Evolutionary conservation across 2,329 filamentous ascomycete genomes (phyloP).

Genomic region (Chaetomium strumarium): DNA sequence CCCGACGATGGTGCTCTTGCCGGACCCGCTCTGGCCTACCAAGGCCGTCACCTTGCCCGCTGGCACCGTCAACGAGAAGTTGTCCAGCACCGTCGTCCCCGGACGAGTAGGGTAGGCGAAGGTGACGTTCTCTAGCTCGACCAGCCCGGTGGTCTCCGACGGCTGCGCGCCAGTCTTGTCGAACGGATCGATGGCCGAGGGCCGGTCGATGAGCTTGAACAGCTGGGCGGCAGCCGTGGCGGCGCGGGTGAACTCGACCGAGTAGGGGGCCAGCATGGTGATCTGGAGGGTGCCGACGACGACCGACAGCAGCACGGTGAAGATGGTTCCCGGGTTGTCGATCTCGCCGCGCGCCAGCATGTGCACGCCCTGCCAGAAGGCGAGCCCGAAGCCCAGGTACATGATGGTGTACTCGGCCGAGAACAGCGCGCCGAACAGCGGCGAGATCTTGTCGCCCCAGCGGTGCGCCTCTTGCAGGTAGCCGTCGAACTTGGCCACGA

Average conservation of each 20-base stretch:
- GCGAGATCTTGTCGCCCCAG: constrained; percentile 39
- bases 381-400: constrained; percentile 42
- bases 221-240: constrained; percentile 42
- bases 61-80: constrained; percentile 34
- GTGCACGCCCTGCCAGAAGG: constrained; percentile 47
- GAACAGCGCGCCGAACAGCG: constrained; percentile 39
- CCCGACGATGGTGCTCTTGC: constrained; percentile 36
- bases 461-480: constrained; percentile 37
- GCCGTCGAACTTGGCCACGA: constrained; percentile 37
- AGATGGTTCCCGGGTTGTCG: constrained; percentile 38
- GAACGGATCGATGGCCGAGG: constrained; percentile 36
- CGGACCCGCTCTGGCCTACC: constrained; percentile 51
- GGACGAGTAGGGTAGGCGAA: constrained; percentile 51
- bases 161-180: constrained; percentile 33
- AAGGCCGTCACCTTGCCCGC: constrained; percentile 43
- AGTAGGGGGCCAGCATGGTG: constrained; percentile 43
- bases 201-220: constrained; percentile 42
- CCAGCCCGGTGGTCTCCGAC: constrained; percentile 33
- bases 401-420: constrained; percentile 43
- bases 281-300: constrained; percentile 41
- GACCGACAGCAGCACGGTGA: constrained; percentile 45
- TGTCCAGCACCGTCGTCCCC: constrained; percentile 35
- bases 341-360: constrained; percentile 43
- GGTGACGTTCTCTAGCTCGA: constrained; percentile 38
- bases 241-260: constrained; percentile 40